Base-by-base conservation (phyloP, 768 basidiomycete genomes). In the Naganishia kalamii region DNA sequence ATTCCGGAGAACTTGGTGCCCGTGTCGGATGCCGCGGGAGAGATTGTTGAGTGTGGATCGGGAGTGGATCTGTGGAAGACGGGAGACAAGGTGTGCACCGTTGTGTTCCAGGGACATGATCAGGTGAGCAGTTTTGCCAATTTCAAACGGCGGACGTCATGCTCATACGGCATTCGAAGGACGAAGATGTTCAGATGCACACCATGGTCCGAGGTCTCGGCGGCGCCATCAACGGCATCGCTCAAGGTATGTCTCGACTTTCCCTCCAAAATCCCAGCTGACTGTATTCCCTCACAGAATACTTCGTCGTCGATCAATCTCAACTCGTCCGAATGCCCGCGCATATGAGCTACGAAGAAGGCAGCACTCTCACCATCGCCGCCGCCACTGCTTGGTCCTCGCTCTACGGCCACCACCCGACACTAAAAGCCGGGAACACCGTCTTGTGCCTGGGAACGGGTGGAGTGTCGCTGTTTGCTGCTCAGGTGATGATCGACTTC, bases 331-430 rank as follows among this genome's bases (percentile, higher is more conserved):
- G 63, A 4, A 81, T 87, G 57, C 87, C 87, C 0, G 75, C 80
- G 4, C 82, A 86, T 71, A 80, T 87, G 21, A 82, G 81, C 1
- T 86, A 83, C 68, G 83, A 85, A 66, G 84, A 88, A 71, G 87
- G 83, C 0, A 84, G 87, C 0, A 85, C 85, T 25, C 77, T 88
- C 5, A 84, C 86, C 80, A 86, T 70, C 65, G 85, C 85, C 5
- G 85, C 82, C 3, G 69, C 87, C 61, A 88, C 86, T 0, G 85
- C 87, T 0, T 88, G 86, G 78, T 85, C 84, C 66, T 82, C 83
- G 4, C 75, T 87, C 23, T 54, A 70, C 80, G 66, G 84, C 4
- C 74, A 75, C 49, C 66, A 70, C 37, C 74, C 74, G 3, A 44
- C 41, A 23, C 66, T 86, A 66, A 83, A 84, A 71, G 83, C 82